Evolutionary conservation across 192 early-diverging fungal species (phyloP).

Genomic region (Gamsiella multidivaricata): DNA sequence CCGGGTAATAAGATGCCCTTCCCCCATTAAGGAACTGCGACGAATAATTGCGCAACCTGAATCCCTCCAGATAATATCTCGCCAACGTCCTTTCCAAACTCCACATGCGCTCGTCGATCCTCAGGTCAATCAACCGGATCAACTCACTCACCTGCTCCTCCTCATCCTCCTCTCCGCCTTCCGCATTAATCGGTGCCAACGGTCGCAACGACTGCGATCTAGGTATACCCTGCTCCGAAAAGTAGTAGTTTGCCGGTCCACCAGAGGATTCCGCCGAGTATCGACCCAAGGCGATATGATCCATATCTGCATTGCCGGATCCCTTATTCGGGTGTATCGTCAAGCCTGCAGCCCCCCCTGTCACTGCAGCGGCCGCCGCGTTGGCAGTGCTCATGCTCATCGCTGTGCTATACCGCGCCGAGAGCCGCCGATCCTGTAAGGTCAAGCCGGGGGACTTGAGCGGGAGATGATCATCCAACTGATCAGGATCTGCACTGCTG

Average conservation of each 20-base stretch:
- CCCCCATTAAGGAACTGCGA: not conserved
- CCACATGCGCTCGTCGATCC: constrained; percentile 52
- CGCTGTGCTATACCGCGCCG: constrained; percentile 16
- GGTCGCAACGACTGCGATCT: constrained; percentile 23
- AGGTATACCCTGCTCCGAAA: constrained; percentile 39
- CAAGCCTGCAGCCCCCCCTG: not conserved
- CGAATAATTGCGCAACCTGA: constrained; percentile 45
- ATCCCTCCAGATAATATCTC: constrained; percentile 48
- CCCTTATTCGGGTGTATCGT: too few relatives aligned
- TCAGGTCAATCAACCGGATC: constrained; percentile 45
- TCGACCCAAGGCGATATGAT: not conserved
- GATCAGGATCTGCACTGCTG: constrained; percentile 27
- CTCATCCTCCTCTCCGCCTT: constrained; percentile 5
- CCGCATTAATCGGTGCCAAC: constrained; percentile 22
- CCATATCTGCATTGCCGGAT: not conserved
- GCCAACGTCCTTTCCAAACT: constrained; percentile 40
- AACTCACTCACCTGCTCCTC: constrained; percentile 43
- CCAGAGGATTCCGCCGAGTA: constrained; percentile 22
- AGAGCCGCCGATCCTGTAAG: constrained; percentile 10
- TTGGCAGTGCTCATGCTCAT: constrained; percentile 10
- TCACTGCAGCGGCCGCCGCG: constrained; percentile 2
- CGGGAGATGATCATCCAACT: too few relatives aligned
- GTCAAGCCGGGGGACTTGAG: constrained; percentile 16
- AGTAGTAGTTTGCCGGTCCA: constrained; percentile 26
- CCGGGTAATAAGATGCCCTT: not conserved